Evolutionary conservation across 179 eudicot genomes (phyloP).

Genomic region (Monotropa hypopitys): DNA sequence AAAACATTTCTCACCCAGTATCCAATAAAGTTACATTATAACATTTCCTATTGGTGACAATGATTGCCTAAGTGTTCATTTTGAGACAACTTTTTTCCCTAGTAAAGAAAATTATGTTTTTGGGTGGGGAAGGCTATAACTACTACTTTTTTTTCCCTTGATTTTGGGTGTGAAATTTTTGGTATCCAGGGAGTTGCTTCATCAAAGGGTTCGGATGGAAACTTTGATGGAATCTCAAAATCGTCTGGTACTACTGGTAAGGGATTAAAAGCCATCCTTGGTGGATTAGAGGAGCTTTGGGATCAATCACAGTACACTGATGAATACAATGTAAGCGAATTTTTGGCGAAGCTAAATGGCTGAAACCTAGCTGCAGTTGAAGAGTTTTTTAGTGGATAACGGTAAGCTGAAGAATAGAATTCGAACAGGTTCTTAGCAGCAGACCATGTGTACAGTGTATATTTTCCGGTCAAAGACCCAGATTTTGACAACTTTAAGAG

Average conservation of each 20-base stretch:
- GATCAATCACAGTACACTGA: slow-evolving; percentile 96
- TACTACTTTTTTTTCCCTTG: neutral
- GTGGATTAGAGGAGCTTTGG: slow-evolving; percentile 92
- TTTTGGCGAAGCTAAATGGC: slow-evolving; percentile 76
- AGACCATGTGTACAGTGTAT: no score
- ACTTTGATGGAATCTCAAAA: slow-evolving; percentile 37
- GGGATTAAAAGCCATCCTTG: slow-evolving; percentile 86
- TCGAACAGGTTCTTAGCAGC: neutral
- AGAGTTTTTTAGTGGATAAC: neutral
- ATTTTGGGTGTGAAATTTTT: neutral
- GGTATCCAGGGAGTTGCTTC: slow-evolving; percentile 32
- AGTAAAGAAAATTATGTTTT: no score
- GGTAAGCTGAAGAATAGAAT: neutral
- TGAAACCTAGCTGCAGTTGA: slow-evolving; percentile 16
- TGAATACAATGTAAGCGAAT: slow-evolving; percentile 79
- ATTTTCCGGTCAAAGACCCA: no score
- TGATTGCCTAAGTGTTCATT: neutral
- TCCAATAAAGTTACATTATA: neutral
- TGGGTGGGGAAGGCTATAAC: neutral
- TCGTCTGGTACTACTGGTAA: slow-evolving; percentile 47
- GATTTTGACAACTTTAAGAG: no score
- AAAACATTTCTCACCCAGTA: neutral
- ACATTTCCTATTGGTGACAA: neutral
- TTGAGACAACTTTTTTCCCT: neutral
- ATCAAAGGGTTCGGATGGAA: slow-evolving; percentile 28